A percentile compares a stretch with the other conserved stretches of the same genome.
These are phyloP conservation scores for Epichloe bromicola DNA, from an alignment of 2,329 filamentous ascomycete species.

Conservation along the genomic window DNA sequence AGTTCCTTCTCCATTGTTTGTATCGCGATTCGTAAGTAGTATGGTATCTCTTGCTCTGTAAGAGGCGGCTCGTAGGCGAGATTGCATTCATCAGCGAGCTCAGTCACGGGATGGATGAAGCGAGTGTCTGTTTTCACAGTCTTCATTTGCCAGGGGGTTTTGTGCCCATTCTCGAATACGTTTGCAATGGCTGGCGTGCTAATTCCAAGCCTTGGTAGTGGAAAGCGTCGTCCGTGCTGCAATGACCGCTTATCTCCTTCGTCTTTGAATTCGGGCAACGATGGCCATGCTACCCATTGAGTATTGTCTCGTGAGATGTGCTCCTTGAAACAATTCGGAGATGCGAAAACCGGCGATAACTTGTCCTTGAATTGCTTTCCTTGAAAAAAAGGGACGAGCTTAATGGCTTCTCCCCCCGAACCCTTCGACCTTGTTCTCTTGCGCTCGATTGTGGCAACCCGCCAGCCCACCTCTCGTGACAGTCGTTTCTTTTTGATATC, in stretches of 20 bases:
- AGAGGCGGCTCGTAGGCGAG: neutral
- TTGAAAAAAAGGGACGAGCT: conserved; percentile 12
- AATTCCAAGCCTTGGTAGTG: conserved; percentile 18
- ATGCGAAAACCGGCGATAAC: conserved; percentile 21
- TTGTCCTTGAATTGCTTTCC: conserved; percentile 16
- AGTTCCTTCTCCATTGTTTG: conserved; percentile 5
- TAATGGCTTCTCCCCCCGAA: neutral
- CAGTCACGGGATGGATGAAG: conserved; percentile 7
- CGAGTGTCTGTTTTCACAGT: conserved; percentile 11
- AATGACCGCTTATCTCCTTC: conserved; percentile 18
- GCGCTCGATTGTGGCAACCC: conserved; percentile 10
- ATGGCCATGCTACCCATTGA: conserved; percentile 19
- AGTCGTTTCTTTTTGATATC: conserved; percentile 16
- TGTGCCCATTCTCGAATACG: conserved; percentile 10
- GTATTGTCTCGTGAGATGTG: conserved; percentile 6
- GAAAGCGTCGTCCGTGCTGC: conserved; percentile 17
- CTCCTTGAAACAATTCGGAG: conserved; percentile 20
- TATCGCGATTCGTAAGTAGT: conserved; percentile 3
- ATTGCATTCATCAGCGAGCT: conserved; percentile 1
- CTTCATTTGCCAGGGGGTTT: conserved; percentile 16
- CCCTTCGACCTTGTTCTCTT: conserved; percentile 6
- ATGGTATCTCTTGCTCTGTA: conserved; percentile 6
- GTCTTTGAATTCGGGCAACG: conserved; percentile 23
- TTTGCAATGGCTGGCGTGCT: conserved; percentile 5
- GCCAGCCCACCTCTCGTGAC: conserved; percentile 12